Conservation (phyloP, 1,284 basidiomycete species). For the Fomitopsis pinicola region DNA sequence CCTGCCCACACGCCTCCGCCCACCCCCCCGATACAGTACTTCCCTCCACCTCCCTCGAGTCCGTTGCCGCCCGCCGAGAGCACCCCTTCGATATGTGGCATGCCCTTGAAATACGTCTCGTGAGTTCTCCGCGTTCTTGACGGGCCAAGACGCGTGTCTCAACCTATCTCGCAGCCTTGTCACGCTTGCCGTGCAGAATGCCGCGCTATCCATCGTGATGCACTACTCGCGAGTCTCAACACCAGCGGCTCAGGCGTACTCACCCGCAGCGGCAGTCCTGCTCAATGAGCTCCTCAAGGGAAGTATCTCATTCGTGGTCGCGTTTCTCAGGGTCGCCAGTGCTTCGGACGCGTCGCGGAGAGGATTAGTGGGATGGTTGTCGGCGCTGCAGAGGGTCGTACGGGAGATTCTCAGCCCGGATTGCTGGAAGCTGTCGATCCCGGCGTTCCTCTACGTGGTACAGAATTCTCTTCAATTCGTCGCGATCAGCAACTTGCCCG, state of each 20-base stretch:
- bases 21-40: slow-evolving; percentile 20
- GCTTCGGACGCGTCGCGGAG: slow-evolving; percentile 24
- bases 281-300: slow-evolving; percentile 93
- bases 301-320: slow-evolving; percentile 74
- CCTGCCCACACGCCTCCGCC: slow-evolving; percentile 33
- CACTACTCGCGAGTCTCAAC: slow-evolving; percentile 89
- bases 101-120: slow-evolving; percentile 63
- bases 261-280: slow-evolving; percentile 88
- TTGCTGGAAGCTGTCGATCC: slow-evolving; percentile 96
- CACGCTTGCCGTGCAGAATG: slow-evolving; percentile 93
- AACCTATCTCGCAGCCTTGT: slow-evolving; percentile 54
- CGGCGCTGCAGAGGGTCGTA: neutral
- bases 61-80: slow-evolving; percentile 18
- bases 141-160: neutral
- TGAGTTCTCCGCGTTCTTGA: slow-evolving; percentile 30
- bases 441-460: slow-evolving; percentile 92
- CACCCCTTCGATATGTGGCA: slow-evolving; percentile 41
- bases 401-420: slow-evolving; percentile 69
- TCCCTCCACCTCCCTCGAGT: slow-evolving; percentile 13
- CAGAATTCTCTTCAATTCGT: slow-evolving; percentile 98
- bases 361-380: slow-evolving; percentile 21
- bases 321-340: slow-evolving; percentile 38
- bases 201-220: slow-evolving; percentile 86
- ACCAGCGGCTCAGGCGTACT: slow-evolving; percentile 75
- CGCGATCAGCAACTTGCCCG: slow-evolving; percentile 87